Evolutionary conservation across 495 filamentous ascomycete genomes (phyloP).

Genomic region (Xylaria longipes): DNA sequence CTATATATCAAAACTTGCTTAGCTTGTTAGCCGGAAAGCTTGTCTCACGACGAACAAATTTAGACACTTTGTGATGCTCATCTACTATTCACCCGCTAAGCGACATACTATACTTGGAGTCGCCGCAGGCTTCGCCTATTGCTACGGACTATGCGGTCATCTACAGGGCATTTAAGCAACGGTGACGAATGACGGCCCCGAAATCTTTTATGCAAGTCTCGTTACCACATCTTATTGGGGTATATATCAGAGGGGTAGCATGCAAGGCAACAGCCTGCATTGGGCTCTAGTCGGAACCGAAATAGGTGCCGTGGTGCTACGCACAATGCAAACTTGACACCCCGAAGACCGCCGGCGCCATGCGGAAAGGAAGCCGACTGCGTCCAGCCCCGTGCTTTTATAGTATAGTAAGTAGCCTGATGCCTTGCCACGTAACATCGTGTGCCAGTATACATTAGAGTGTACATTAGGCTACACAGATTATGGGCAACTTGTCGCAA

Average conservation of each 20-base stretch:
- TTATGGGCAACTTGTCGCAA: not conserved
- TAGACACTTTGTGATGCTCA: not conserved
- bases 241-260: not conserved
- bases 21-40: not conserved
- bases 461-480: not conserved
- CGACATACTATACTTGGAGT: not conserved
- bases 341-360: not conserved
- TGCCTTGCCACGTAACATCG: conserved; percentile 1
- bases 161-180: not conserved
- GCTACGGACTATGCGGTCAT: not conserved
- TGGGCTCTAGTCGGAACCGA: conserved; percentile 6
- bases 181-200: conserved; percentile 4
- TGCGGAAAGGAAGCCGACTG: conserved; percentile 2
- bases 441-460: not conserved
- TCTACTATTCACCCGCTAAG: not conserved
- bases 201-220: not conserved
- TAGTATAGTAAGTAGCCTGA: not conserved
- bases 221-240: not conserved
- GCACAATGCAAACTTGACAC: not conserved
- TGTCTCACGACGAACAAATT: not conserved
- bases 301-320: not conserved
- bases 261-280: not conserved
- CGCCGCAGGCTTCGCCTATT: not conserved
- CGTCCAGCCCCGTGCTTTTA: not conserved
- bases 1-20: not conserved